Percentiles rank a stretch among this genome's conserved stretches.
Conservation (phyloP, 805 yeast genomes). For the Spathaspora arborariae region DNA sequence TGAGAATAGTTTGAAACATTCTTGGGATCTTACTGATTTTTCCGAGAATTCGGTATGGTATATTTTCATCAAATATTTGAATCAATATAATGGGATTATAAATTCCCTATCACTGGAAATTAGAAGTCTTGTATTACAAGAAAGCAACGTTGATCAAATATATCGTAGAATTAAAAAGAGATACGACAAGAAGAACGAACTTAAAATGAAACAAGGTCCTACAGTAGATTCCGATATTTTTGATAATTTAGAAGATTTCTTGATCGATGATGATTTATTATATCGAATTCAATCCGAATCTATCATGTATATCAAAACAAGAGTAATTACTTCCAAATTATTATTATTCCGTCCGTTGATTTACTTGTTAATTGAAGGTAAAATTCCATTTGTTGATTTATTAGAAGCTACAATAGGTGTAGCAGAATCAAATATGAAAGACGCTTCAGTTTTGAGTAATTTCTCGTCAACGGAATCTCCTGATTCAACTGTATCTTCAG, state of each 20-base stretch:
- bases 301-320: conserved; percentile 35
- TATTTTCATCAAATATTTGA: conserved; percentile 26
- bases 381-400: conserved; percentile 23
- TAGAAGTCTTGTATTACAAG: conserved; percentile 28
- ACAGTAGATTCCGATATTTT: conserved; percentile 11
- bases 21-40: conserved; percentile 26
- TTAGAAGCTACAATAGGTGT: conserved; percentile 22
- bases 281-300: conserved; percentile 33
- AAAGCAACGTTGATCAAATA: conserved; percentile 27
- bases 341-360: conserved; percentile 31
- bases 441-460: neutral
- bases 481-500: conserved; percentile 6
- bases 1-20: conserved; percentile 6
- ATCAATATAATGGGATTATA: conserved; percentile 36
- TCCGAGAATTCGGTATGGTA: conserved; percentile 20
- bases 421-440: conserved; percentile 1
- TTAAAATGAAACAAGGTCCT: conserved; percentile 3
- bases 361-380: conserved; percentile 28
- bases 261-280: conserved; percentile 30
- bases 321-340: conserved; percentile 31
- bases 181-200: conserved; percentile 14
- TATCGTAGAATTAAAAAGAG: conserved; percentile 23
- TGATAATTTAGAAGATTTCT: conserved; percentile 30
- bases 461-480: conserved; percentile 10
- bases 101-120: conserved; percentile 33